Evolutionary conservation across 2,329 filamentous ascomycete species (phyloP).

Genomic region (Penicillium sp.): DNA sequence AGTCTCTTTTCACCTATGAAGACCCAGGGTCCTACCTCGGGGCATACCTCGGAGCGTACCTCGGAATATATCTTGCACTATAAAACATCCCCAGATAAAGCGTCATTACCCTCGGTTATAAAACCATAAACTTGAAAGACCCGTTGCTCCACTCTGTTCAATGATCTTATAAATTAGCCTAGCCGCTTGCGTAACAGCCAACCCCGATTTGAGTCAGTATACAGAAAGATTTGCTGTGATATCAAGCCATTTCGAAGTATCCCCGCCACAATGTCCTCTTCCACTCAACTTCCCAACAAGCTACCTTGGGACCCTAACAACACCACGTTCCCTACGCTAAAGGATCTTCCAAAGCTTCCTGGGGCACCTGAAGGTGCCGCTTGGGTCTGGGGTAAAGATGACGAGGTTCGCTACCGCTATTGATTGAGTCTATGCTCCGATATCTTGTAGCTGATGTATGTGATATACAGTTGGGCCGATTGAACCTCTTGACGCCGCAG

Average conservation of each 20-base stretch:
- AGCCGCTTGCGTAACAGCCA: not conserved
- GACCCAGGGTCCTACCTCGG: too few relatives aligned
- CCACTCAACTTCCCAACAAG: constrained; percentile 27
- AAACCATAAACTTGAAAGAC: too few relatives aligned
- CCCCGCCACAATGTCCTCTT: constrained; percentile 9
- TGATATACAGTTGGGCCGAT: constrained; percentile 36
- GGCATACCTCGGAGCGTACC: too few relatives aligned
- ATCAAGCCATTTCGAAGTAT: constrained; percentile 9
- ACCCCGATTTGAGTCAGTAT: not conserved
- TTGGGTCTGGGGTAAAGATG: constrained; percentile 61
- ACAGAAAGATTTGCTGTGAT: constrained; percentile 10
- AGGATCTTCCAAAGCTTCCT: constrained; percentile 53
- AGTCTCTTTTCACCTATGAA: too few relatives aligned
- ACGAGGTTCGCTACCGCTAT: constrained; percentile 40
- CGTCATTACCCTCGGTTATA: not conserved
- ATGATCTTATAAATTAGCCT: not conserved
- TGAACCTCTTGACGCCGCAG: constrained; percentile 58
- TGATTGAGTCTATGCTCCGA: not conserved
- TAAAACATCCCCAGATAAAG: not conserved
- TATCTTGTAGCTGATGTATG: not conserved
- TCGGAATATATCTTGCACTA: not conserved
- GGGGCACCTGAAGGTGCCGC: constrained; percentile 56
- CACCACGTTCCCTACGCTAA: constrained; percentile 53
- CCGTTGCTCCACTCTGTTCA: not conserved
- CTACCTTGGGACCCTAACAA: constrained; percentile 56